Base-by-base conservation (phyloP, 192 early-diverging fungal species). In the Coemansia reversa region DNA sequence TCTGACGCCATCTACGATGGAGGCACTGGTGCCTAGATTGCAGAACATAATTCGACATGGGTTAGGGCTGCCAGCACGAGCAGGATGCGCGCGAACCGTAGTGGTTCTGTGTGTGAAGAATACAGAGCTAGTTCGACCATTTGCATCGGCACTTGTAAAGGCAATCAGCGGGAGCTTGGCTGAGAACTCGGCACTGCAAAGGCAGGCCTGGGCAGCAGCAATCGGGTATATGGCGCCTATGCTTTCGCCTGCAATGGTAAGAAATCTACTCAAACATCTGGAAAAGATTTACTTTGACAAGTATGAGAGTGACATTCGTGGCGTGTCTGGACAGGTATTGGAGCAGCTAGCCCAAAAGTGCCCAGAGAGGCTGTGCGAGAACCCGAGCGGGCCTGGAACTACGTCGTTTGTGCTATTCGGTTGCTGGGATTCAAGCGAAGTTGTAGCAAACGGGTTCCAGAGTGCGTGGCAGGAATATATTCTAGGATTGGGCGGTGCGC, bases 31-130 rank as follows among this genome's bases (percentile, higher is more conserved):
- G 1, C 91, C 91, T 7, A 83, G 84, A 48, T 69, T 98, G 23
- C 75, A 86, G 45, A 66, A 85, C 12, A 81, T 93, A 20, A 86
- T 95, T 35, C 83, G 86, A 16, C 94, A 91, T 60, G 94, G 92
- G 6, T 86, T 93, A 20, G 96, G 96, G 0, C 76, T 98, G 12
- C 93, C 96, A 5, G 94, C 96, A 20, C 86, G 92, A 72, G 96
- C 96, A 11, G 96, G 96, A 0, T 87, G 86, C 67, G 96, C 96
- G 22, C 87, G 94, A 42, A 85, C 93, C 35, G 80, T 98, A 19
- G 92, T 89, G 8, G 82, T 90, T 25, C 68, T 98, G 22, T 91
- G 87, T 42, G 86, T 92, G 55, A 86, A 89, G 58, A 81, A 85
- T 25, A 84, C 90, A 5, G 55, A 76, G 3, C 79, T 92, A 9